Evolutionary conservation across 2,329 filamentous ascomycete genomes (phyloP).

Genomic region (Exophiala alcalophila): DNA sequence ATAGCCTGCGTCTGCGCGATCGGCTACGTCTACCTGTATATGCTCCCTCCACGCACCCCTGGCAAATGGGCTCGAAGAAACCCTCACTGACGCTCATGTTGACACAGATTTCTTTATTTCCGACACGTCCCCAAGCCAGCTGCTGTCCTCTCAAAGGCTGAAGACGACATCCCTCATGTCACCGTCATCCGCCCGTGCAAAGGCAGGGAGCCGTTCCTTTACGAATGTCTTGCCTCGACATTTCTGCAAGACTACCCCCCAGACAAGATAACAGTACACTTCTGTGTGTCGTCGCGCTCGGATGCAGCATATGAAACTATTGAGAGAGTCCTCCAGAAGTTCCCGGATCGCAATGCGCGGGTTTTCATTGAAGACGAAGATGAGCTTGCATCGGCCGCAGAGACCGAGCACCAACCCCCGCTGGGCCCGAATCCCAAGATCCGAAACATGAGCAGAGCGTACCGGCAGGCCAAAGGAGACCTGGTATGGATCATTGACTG

Average conservation of each 20-base stretch:
- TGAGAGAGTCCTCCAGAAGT: conserved; percentile 67
- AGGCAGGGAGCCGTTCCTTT: conserved; percentile 82
- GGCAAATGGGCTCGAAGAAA: not conserved
- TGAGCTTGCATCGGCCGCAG: conserved; percentile 47
- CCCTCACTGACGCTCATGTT: conserved; percentile 18
- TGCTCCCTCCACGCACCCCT: conserved; percentile 3
- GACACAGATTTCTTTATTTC: conserved; percentile 54
- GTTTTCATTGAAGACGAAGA: conserved; percentile 82
- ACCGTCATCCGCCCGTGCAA: conserved; percentile 93
- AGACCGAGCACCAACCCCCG: conserved; percentile 46
- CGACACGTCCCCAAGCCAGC: conserved; percentile 46
- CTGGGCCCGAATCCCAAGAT: conserved; percentile 98
- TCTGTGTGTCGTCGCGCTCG: conserved; percentile 71
- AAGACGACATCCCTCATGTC: conserved; percentile 66
- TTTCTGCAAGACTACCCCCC: conserved; percentile 78
- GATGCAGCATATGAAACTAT: conserved; percentile 79
- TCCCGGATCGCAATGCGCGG: conserved; percentile 66
- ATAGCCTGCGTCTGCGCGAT: conserved; percentile 57
- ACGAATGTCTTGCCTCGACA: conserved; percentile 85
- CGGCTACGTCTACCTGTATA: conserved; percentile 60
- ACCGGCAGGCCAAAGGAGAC: conserved; percentile 81
- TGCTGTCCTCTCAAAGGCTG: conserved; percentile 38
- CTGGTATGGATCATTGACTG: conserved; percentile 94
- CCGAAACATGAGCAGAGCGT: conserved; percentile 89
- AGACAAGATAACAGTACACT: conserved; percentile 71